phyloP scores from a whole-genome alignment of 2,329 filamentous ascomycete genomes.

The Fusarium torulosum region DNA sequence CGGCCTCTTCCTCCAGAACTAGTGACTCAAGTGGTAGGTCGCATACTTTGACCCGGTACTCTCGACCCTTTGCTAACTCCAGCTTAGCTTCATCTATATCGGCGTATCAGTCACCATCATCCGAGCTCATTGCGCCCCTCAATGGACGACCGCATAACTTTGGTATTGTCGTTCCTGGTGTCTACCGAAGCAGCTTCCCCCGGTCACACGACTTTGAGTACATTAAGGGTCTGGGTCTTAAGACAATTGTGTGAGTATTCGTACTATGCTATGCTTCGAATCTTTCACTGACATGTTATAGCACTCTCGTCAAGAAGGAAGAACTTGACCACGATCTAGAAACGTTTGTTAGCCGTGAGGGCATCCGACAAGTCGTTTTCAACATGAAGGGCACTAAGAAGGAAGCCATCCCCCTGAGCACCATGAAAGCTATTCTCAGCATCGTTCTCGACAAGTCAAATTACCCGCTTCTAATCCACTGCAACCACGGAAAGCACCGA shows the following conservation, averaged over 20 bases:
- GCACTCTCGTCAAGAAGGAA: slow-evolving; percentile 74
- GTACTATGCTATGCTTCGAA: slow-evolving; percentile 13
- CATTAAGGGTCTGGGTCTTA: slow-evolving; percentile 75
- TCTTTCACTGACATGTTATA: slow-evolving; percentile 48
- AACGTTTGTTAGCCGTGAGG: slow-evolving; percentile 73
- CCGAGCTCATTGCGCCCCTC: slow-evolving; percentile 43
- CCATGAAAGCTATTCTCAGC: slow-evolving; percentile 78
- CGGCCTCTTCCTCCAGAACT: slow-evolving; percentile 14
- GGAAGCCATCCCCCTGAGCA: slow-evolving; percentile 72
- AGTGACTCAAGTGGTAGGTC: slow-evolving; percentile 42
- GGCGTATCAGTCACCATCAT: slow-evolving; percentile 23
- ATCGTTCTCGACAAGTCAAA: slow-evolving; percentile 79
- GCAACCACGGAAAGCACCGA: slow-evolving; percentile 94
- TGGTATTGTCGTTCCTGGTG: slow-evolving; percentile 76
- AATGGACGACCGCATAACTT: slow-evolving; percentile 75
- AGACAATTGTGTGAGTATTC: slow-evolving; percentile 78
- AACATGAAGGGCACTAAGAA: slow-evolving; percentile 92
- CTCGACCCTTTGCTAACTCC: slow-evolving; percentile 19
- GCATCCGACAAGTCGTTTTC: slow-evolving; percentile 80
- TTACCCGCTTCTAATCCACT: slow-evolving; percentile 87
- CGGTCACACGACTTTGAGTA: slow-evolving; percentile 77
- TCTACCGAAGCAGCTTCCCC: slow-evolving; percentile 89
- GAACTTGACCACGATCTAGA: slow-evolving; percentile 64
- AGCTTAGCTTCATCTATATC: slow-evolving; percentile 37
- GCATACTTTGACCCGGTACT: background rate